phyloP scores from a whole-genome alignment of 2,329 filamentous ascomycete species.

The Pestalotiopsis sp. region DNA sequence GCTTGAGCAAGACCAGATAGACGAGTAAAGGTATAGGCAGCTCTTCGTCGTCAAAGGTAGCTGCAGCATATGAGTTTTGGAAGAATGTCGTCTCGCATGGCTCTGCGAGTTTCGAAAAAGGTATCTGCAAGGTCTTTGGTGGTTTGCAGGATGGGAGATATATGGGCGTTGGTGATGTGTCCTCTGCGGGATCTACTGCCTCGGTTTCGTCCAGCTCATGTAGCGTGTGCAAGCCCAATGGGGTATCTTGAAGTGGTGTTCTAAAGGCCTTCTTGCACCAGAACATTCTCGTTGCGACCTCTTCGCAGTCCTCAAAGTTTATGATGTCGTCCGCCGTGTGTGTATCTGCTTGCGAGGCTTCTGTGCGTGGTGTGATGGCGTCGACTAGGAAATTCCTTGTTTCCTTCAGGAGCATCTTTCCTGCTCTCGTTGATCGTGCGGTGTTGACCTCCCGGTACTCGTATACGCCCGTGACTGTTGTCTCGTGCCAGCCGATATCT shows the following conservation, averaged over 20 bases:
- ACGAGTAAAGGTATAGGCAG: constrained; percentile 76
- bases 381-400: constrained; percentile 67
- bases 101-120: constrained; percentile 71
- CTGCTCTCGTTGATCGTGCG: constrained; percentile 73
- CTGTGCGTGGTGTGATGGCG: constrained; percentile 36
- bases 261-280: constrained; percentile 68
- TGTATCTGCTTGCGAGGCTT: constrained; percentile 28
- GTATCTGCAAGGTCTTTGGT: constrained; percentile 62
- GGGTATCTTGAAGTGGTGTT: constrained; percentile 25
- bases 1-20: constrained; percentile 73
- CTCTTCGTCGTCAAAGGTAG: constrained; percentile 84
- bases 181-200: constrained; percentile 29
- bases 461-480: constrained; percentile 81
- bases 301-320: constrained; percentile 80
- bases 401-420: constrained; percentile 70
- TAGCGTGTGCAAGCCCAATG: constrained; percentile 51
- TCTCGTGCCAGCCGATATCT: constrained; percentile 93
- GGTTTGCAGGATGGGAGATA: constrained; percentile 50
- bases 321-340: constrained; percentile 40
- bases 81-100: constrained; percentile 80
- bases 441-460: constrained; percentile 84
- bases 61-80: constrained; percentile 50
- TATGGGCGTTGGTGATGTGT: constrained; percentile 43
- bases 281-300: constrained; percentile 72
- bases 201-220: constrained; percentile 57